A percentile compares a stretch with the other conserved stretches of the same genome.
phyloP scores from a whole-genome alignment of 2,329 filamentous ascomycete species.

The Microdochium bolleyi region DNA sequence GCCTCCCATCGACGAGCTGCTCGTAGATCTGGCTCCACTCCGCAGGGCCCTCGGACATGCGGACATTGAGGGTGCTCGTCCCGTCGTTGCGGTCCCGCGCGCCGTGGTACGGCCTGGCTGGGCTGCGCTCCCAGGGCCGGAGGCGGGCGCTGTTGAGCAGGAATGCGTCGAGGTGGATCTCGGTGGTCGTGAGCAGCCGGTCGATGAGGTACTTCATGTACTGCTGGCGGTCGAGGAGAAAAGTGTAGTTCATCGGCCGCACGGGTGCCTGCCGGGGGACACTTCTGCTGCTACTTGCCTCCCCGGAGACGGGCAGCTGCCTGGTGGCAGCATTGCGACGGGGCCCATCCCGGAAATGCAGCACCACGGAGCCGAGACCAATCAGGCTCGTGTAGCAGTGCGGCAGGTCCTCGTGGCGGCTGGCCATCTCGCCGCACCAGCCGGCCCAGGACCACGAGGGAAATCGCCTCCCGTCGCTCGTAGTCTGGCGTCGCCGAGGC shows the following conservation, averaged over 20 bases:
- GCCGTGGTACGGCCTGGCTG: background rate
- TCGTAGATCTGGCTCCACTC: background rate
- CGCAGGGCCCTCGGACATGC: background rate
- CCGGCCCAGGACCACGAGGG: slow-evolving; percentile 4
- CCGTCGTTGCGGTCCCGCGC: background rate
- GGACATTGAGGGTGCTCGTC: background rate
- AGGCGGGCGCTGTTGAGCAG: background rate
- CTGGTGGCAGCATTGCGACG: too few species aligned
- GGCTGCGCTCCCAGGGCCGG: background rate
- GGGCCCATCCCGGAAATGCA: background rate
- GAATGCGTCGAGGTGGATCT: background rate
- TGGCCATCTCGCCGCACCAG: slow-evolving; percentile 1
- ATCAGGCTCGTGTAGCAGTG: background rate
- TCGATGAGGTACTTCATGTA: background rate
- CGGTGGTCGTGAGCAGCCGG: background rate
- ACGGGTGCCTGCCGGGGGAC: background rate
- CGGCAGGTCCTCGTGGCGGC: background rate
- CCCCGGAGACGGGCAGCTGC: too few species aligned
- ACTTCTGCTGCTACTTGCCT: too few species aligned
- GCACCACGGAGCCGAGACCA: background rate
- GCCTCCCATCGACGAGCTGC: background rate
- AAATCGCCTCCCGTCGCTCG: background rate
- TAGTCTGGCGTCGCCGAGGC: background rate
- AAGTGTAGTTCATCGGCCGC: background rate
- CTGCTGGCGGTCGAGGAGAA: background rate